A percentile compares a stretch with the other conserved stretches of the same genome.
phyloP scores from a whole-genome alignment of 805 yeast species.

The Phaffomyces opuntiae region DNA sequence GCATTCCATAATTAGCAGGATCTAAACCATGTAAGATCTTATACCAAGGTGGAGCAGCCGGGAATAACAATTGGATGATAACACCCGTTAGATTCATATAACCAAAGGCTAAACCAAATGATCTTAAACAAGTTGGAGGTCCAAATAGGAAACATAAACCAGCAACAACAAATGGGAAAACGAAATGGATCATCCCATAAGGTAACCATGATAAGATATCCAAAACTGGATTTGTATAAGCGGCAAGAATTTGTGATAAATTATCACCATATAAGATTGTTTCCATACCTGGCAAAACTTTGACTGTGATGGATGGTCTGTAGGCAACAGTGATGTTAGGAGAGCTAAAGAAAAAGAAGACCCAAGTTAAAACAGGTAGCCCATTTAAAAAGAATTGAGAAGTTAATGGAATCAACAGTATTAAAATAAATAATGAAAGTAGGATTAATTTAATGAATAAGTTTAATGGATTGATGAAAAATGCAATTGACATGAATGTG shows the following conservation, averaged over 20 bases:
- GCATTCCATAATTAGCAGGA: constrained; percentile 87
- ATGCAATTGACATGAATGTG: constrained; percentile 50
- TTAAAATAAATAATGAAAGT: constrained; percentile 33
- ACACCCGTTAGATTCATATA: constrained; percentile 90
- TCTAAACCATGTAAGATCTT: constrained; percentile 74
- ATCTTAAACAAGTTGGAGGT: constrained; percentile 80
- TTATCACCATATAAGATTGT: constrained; percentile 90
- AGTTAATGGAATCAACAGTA: constrained; percentile 64
- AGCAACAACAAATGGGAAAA: constrained; percentile 86
- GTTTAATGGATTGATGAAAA: constrained; percentile 49
- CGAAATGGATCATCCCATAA: constrained; percentile 84
- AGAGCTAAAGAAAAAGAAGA: constrained; percentile 72
- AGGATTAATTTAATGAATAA: constrained; percentile 30
- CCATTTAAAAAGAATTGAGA: constrained; percentile 81
- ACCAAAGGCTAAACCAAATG: constrained; percentile 90
- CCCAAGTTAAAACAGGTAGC: constrained; percentile 81
- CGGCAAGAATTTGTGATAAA: constrained; percentile 74
- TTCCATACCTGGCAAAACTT: constrained; percentile 85
- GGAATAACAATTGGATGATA: constrained; percentile 70
- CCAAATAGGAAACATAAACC: constrained; percentile 74
- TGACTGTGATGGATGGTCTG: constrained; percentile 86
- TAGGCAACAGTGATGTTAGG: constrained; percentile 63
- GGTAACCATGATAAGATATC: constrained; percentile 95
- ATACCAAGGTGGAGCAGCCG: constrained; percentile 99
- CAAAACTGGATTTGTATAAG: constrained; percentile 52